phyloP scores from a whole-genome alignment of 2,329 filamentous ascomycete genomes.

The Aspergillus versicolor region DNA sequence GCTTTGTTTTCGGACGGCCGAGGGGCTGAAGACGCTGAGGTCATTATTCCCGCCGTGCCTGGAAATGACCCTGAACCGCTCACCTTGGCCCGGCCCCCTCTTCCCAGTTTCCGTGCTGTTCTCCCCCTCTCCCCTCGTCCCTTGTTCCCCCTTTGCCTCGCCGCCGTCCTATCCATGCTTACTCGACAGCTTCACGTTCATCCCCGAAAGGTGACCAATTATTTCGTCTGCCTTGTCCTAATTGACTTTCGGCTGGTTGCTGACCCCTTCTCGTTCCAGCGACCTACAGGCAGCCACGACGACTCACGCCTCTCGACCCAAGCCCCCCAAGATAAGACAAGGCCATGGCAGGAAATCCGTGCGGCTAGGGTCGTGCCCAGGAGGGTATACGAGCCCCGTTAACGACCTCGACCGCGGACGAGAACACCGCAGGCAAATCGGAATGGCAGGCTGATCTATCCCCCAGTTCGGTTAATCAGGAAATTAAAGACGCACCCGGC shows the following conservation, averaged over 20 bases:
- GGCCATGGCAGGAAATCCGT: neutral
- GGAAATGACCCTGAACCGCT: neutral
- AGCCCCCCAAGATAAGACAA: conserved; percentile 2
- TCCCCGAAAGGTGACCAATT: neutral
- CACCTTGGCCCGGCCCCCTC: neutral
- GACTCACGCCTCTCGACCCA: neutral
- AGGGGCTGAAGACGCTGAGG: neutral
- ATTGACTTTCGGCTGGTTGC: neutral
- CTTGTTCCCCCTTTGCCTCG: neutral
- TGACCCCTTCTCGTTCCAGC: conserved; percentile 1
- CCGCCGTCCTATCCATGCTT: neutral
- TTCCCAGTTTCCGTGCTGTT: neutral
- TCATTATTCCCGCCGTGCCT: neutral
- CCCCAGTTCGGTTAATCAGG: conserved; percentile 4
- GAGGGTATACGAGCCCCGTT: neutral
- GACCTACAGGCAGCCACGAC: neutral
- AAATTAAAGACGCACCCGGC: neutral
- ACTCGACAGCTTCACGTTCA: neutral
- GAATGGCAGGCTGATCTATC: conserved; percentile 2
- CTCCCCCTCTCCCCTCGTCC: neutral
- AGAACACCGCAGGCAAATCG: neutral
- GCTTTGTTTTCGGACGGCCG: neutral
- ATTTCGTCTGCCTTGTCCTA: neutral
- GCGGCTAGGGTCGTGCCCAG: neutral
- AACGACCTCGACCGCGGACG: neutral